phyloP scores from a whole-genome alignment of 176 grass and related monocot genomes.

The Chrysopogon serrulatus region DNA sequence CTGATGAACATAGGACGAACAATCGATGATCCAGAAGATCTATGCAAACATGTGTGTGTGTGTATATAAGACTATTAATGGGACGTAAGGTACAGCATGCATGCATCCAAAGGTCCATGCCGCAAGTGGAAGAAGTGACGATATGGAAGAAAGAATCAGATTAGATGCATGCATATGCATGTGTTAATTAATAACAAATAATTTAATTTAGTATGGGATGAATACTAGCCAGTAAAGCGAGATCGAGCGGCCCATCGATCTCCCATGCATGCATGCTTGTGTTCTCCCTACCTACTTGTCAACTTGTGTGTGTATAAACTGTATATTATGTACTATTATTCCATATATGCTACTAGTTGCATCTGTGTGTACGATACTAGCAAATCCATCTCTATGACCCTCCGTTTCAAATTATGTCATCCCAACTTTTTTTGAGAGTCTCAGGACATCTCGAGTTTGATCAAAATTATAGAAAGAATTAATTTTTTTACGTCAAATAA shows the following conservation, averaged over 20 bases:
- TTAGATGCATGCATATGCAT: conserved; percentile 11
- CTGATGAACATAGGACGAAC: background rate
- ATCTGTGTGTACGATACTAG: too few relatives aligned
- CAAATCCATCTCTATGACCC: too few relatives aligned
- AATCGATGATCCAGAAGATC: background rate
- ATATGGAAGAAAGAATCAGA: conserved; percentile 2
- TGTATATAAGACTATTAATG: background rate
- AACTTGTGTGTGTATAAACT: background rate
- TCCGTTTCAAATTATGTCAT: too few relatives aligned
- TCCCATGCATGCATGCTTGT: background rate
- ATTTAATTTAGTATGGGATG: background rate
- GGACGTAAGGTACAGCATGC: too few relatives aligned
- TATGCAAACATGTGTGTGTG: background rate
- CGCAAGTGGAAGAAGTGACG: background rate
- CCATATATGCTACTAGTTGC: background rate
- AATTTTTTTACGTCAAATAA: too few relatives aligned
- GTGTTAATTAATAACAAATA: background rate
- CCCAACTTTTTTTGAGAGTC: too few relatives aligned
- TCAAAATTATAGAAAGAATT: too few relatives aligned
- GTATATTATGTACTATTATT: background rate
- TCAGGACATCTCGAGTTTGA: too few relatives aligned
- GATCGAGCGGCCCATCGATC: background rate
- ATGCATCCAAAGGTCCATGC: background rate
- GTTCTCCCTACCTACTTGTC: background rate
- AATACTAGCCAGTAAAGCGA: background rate